Evolutionary conservation across 768 basidiomycete species (phyloP), one percentile per base, ranked within the genome.

Genomic region (Termitomyces sp.): DNA sequence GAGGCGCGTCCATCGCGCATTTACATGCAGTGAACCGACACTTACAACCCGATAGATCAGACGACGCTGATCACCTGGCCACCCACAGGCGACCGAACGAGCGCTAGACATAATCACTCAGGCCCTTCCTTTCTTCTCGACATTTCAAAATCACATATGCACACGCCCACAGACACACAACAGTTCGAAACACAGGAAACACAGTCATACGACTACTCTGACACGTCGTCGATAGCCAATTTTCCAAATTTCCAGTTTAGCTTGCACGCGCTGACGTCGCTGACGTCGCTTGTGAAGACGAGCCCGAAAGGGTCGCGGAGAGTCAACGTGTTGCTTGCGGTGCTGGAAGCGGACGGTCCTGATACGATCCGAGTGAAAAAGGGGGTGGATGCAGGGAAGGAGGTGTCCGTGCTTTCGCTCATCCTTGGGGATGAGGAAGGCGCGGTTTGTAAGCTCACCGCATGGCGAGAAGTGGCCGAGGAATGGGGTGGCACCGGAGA

Each of bases 231-330:
- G 18, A 87, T 92, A 60, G 82, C 78, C 9, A 79, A 77, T 10
- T 92, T 92, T 63, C 90, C 90, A 3, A 71, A 76, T 8, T 92
- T 90, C 64, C 84, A 87, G 60, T 90, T 93, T 71, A 85, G 76
- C 62, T 71, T 90, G 18, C 82, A 90, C 66, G 64, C 73, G 0
- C 68, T 92, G 20, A 79, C 81, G 0, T 71, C 83, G 2, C 72
- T 92, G 2, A 71, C 80, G 2, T 79, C 65, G 28, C 65, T 76
- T 18, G 50, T 60, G 0, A 59, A 60, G 35, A 64, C 67, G 16
- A 69, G 70, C 33, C 63, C 69, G 18, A 74, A 67, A 60, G 73
- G 73, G 9, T 75, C 79, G 35, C 70, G 67, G n/a, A 86, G 85
- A 63, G 75, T 85, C 22, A 79, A 75, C 43, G 57, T 87, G 8